A percentile compares a stretch with the other conserved stretches of the same genome.
Evolutionary conservation across 495 filamentous ascomycete species (phyloP).

Genomic region (Lichina pygmaea): DNA sequence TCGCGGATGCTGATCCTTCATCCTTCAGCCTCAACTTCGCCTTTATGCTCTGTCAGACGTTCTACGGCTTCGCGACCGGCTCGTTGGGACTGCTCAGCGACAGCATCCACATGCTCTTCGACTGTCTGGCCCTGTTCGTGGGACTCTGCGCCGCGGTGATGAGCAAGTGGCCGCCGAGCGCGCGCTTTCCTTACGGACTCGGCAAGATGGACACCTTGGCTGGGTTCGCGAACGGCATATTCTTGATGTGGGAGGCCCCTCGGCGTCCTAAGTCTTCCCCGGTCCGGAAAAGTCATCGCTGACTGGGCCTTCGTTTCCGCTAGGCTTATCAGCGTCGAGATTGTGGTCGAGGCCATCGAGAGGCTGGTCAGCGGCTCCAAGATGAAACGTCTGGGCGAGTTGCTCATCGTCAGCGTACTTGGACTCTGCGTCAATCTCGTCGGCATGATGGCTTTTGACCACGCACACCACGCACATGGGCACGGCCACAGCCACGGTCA

Average conservation of each 20-base stretch:
- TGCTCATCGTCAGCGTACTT: constrained; percentile 62
- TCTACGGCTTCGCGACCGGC: constrained; percentile 77
- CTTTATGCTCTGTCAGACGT: constrained; percentile 88
- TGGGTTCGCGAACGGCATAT: constrained; percentile 90
- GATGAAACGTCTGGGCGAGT: constrained; percentile 60
- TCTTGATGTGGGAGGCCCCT: constrained; percentile 39
- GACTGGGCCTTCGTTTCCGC: constrained; percentile 9
- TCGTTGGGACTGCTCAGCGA: constrained; percentile 86
- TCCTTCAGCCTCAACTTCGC: constrained; percentile 53
- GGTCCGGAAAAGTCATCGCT: background rate
- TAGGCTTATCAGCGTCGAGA: constrained; percentile 84
- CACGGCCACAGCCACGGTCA: constrained; percentile 43
- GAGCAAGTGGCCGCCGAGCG: constrained; percentile 84
- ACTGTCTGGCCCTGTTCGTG: constrained; percentile 77
- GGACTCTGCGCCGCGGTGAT: constrained; percentile 88
- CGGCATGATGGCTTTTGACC: constrained; percentile 68
- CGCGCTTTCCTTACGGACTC: constrained; percentile 78
- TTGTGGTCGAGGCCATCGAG: constrained; percentile 85
- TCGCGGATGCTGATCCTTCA: constrained; percentile 3
- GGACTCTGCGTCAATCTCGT: constrained; percentile 78
- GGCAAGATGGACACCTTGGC: constrained; percentile 92
- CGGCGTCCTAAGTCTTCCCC: background rate
- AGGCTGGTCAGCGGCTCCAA: constrained; percentile 53
- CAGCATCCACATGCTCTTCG: constrained; percentile 99
- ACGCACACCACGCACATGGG: constrained; percentile 27